phyloP scores from a whole-genome alignment of 208 protist genomes.

The Willaertia magna region DNA sequence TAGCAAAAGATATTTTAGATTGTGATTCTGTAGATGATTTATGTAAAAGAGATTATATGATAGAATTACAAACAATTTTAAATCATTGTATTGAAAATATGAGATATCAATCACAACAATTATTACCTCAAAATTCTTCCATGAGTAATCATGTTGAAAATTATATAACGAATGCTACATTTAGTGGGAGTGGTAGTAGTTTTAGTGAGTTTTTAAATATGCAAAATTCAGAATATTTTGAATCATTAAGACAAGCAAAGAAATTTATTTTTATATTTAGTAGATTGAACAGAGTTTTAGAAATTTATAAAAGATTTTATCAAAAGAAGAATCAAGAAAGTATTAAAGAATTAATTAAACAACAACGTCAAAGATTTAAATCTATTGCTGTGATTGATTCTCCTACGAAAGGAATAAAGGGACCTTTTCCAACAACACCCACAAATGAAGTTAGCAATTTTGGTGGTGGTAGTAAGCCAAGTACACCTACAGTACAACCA shows the following conservation, averaged over 20 bases:
- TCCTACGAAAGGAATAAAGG: too few species aligned
- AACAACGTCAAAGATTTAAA: not conserved
- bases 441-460: too few species aligned
- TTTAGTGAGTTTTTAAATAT: too few species aligned
- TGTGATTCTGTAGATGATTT: not conserved
- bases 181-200: not conserved
- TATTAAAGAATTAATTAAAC: not conserved
- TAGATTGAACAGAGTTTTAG: not conserved
- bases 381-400: not conserved
- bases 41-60: not conserved
- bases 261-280: not conserved
- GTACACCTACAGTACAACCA: too few species aligned
- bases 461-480: too few species aligned
- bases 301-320: not conserved
- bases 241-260: not conserved
- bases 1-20: not conserved
- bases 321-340: not conserved
- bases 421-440: too few species aligned
- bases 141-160: not conserved
- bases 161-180: not conserved
- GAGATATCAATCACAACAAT: too few species aligned
- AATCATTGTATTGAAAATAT: not conserved
- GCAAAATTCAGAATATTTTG: too few species aligned
- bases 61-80: not conserved
- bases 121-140: not conserved